phyloP scores from a whole-genome alignment of 352 stramenopile species.

The Globisporangium ultimum region DNA sequence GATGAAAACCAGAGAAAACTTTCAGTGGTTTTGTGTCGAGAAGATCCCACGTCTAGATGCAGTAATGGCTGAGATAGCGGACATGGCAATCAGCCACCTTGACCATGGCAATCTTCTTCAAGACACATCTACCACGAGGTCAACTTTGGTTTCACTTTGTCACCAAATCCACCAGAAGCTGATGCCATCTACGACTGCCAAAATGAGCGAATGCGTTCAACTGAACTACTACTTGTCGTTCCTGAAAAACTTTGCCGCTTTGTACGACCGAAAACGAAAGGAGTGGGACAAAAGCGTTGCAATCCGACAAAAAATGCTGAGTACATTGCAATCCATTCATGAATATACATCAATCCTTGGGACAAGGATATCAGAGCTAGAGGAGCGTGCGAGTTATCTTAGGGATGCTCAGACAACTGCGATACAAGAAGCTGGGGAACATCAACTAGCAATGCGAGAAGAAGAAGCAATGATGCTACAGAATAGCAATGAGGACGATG shows the following conservation, averaged over 20 bases:
- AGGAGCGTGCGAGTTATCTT: not conserved
- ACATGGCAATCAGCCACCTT: not conserved
- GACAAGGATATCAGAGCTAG: not conserved
- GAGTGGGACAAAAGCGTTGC: not conserved
- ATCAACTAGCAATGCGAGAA: too few relatives aligned
- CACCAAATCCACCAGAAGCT: slow-evolving; percentile 7
- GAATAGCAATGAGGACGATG: not conserved
- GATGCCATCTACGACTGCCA: not conserved
- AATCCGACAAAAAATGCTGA: not conserved
- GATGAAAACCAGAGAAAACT: slow-evolving; percentile 5
- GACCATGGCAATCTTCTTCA: not conserved
- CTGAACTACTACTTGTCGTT: slow-evolving; percentile 14
- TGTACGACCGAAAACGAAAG: not conserved
- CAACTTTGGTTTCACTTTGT: not conserved
- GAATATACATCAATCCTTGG: not conserved
- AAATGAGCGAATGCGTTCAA: slow-evolving; percentile 6
- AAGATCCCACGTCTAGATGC: not conserved
- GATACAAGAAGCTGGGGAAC: too few relatives aligned
- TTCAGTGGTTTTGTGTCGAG: slow-evolving; percentile 17
- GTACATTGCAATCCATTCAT: not conserved
- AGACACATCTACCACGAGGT: too few relatives aligned
- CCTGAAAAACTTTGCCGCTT: slow-evolving; percentile 14
- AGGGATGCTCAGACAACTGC: not conserved
- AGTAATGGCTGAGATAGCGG: slow-evolving; percentile 6
- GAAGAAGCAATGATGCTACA: too few relatives aligned